These are phyloP conservation scores for Arabidopsis suecica DNA, from an alignment of 345 rosid species.

Conservation along the genomic window DNA sequence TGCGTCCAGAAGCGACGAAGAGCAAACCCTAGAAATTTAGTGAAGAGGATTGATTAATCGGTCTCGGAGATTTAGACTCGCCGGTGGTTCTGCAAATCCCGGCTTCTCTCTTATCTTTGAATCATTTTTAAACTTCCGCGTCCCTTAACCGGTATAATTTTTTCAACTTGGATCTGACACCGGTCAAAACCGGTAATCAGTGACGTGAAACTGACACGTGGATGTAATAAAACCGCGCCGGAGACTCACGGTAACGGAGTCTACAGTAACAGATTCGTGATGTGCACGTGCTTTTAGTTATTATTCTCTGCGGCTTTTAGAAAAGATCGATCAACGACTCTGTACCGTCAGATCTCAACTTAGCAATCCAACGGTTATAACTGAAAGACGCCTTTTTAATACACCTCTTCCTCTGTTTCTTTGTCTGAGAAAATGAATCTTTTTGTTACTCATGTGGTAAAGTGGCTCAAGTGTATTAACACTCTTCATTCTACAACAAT, in stretches of 20 bases:
- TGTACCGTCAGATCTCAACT: slow-evolving; percentile 20
- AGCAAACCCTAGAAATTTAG: slow-evolving; percentile 22
- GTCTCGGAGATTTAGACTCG: slow-evolving; percentile 27
- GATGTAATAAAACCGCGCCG: slow-evolving; percentile 2
- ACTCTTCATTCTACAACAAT: slow-evolving; percentile 37
- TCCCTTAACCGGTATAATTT: slow-evolving; percentile 30
- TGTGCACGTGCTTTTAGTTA: slow-evolving; percentile 28
- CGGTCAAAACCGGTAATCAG: slow-evolving; percentile 42
- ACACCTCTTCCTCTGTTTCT: slow-evolving; percentile 1
- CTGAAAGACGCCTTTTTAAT: not conserved
- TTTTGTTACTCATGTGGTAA: not conserved
- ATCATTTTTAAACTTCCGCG: slow-evolving; percentile 40
- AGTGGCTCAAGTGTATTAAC: slow-evolving; percentile 13
- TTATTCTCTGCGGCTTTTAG: slow-evolving; percentile 1
- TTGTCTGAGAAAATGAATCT: not conserved
- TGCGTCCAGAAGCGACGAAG: slow-evolving; percentile 30
- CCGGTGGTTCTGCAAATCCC: slow-evolving; percentile 48
- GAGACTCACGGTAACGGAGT: slow-evolving; percentile 1
- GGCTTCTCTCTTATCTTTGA: slow-evolving; percentile 41
- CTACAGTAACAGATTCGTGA: not conserved
- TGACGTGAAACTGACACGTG: slow-evolving; percentile 42
- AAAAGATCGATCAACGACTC: not conserved
- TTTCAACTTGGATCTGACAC: slow-evolving; percentile 46
- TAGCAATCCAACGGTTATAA: slow-evolving; percentile 13
- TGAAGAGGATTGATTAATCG: slow-evolving; percentile 9